Evolutionary conservation across 1,139 yeast species (phyloP).

Genomic region (Protomyces macrosporus): DNA sequence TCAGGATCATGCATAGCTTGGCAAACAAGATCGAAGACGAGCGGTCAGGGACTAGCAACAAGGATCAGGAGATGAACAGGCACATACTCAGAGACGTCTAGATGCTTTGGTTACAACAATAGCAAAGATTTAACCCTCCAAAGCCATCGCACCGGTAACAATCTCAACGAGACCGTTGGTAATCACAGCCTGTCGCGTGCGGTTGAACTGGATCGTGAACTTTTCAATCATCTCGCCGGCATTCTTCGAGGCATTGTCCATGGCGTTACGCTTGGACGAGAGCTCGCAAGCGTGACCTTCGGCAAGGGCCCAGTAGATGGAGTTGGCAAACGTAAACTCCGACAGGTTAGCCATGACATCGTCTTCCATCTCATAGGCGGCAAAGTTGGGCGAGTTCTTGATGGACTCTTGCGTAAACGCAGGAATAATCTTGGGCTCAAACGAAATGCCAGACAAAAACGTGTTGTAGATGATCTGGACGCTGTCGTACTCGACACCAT

Average conservation of each 20-base stretch:
- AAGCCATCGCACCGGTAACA: conserved; percentile 80
- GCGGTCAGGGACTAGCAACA: no score
- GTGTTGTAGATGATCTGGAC: conserved; percentile 81
- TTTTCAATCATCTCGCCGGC: conserved; percentile 98
- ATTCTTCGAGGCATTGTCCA: conserved; percentile 99
- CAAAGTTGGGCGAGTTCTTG: conserved; percentile 79
- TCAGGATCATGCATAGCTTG: no score
- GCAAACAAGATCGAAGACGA: no score
- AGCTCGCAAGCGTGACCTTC: conserved; percentile 98
- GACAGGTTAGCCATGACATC: conserved; percentile 52
- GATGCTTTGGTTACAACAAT: no score
- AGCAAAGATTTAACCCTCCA: neutral
- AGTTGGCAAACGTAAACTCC: conserved; percentile 86
- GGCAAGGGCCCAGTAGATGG: conserved; percentile 85
- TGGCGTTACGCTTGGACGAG: conserved; percentile 98
- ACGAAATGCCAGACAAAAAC: conserved; percentile 80
- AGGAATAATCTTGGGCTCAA: conserved; percentile 71
- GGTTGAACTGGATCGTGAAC: conserved; percentile 95
- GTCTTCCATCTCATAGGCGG: conserved; percentile 77
- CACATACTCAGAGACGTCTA: no score
- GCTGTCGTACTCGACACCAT: conserved; percentile 57
- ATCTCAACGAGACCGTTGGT: conserved; percentile 99
- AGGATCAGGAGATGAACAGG: no score
- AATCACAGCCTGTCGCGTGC: conserved; percentile 99
- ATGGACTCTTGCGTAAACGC: conserved; percentile 68